Conservation (phyloP, 1,284 basidiomycete species). For the Pseudozyma tsukubaensis region DNA sequence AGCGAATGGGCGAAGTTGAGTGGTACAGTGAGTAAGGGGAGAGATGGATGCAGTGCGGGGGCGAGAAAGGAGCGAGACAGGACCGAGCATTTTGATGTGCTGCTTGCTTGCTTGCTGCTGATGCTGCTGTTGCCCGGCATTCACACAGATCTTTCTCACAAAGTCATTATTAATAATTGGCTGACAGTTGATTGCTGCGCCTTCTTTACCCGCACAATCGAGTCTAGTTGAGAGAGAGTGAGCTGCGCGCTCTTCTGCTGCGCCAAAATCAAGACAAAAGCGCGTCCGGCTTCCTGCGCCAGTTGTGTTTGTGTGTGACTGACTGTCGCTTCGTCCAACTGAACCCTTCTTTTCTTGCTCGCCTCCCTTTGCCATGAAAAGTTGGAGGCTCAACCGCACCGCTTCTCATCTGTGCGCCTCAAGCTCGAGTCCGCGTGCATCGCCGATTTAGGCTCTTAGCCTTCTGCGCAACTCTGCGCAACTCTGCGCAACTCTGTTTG, state of each 20-base stretch:
- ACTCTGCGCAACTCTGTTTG: not conserved
- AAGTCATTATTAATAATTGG: too few species aligned
- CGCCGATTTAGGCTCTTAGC: conserved; percentile 4
- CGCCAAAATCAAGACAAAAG: not conserved
- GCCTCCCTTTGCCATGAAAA: not conserved
- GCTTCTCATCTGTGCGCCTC: too few species aligned
- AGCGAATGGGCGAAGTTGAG: not conserved
- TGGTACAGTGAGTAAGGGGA: not conserved
- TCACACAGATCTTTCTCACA: too few species aligned
- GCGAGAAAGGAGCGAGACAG: conserved; percentile 32
- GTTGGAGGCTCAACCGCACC: too few species aligned
- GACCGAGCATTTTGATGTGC: conserved; percentile 22
- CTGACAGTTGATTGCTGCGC: not conserved
- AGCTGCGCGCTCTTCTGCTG: not conserved
- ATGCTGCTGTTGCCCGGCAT: not conserved
- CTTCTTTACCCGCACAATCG: not conserved
- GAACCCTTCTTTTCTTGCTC: not conserved
- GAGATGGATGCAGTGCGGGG: conserved; percentile 33
- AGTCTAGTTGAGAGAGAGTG: not conserved
- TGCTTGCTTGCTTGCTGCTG: not conserved
- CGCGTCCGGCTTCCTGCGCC: not conserved
- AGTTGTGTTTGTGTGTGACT: not conserved
- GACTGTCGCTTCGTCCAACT: too few species aligned
- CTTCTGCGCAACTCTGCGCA: too few species aligned
- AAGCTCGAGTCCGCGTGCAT: conserved; percentile 11